Conservation (phyloP, 495 filamentous ascomycete genomes). For the Xylaria scruposa region DNA sequence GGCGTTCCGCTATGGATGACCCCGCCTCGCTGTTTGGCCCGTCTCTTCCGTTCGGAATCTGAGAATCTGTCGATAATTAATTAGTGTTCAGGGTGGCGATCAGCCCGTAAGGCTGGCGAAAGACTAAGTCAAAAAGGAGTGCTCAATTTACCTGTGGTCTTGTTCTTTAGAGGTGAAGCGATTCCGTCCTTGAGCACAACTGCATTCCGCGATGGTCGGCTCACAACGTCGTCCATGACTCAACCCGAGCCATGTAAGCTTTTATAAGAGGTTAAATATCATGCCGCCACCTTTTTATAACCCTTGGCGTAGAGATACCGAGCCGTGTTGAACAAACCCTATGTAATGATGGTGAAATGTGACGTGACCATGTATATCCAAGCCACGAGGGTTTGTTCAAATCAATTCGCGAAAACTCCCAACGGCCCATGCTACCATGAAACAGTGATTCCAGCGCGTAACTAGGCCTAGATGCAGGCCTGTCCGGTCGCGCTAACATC, state of each 20-base stretch:
- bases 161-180: slow-evolving; percentile 8
- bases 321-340: slow-evolving; percentile 20
- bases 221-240: slow-evolving; percentile 16
- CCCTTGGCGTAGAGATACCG: slow-evolving; percentile 19
- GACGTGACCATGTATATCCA: slow-evolving; percentile 18
- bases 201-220: slow-evolving; percentile 24
- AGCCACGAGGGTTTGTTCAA: slow-evolving; percentile 22
- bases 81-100: slow-evolving; percentile 15
- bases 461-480: neutral
- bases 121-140: neutral
- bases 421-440: slow-evolving; percentile 17
- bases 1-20: neutral
- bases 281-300: slow-evolving; percentile 22
- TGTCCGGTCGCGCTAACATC: slow-evolving; percentile 10
- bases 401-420: slow-evolving; percentile 22
- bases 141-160: slow-evolving; percentile 21
- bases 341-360: slow-evolving; percentile 22
- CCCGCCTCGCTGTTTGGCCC: neutral
- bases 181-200: slow-evolving; percentile 11
- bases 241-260: slow-evolving; percentile 23
- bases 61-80: slow-evolving; percentile 17
- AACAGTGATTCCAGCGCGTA: slow-evolving; percentile 10
- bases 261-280: slow-evolving; percentile 25
- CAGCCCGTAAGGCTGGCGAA: neutral
- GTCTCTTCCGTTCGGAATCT: slow-evolving; percentile 1